A percentile compares a stretch with the other conserved stretches of the same genome.
These are phyloP conservation scores for Plenodomus biglobosus DNA, from an alignment of 2,329 filamentous ascomycete species.

Conservation along the genomic window DNA sequence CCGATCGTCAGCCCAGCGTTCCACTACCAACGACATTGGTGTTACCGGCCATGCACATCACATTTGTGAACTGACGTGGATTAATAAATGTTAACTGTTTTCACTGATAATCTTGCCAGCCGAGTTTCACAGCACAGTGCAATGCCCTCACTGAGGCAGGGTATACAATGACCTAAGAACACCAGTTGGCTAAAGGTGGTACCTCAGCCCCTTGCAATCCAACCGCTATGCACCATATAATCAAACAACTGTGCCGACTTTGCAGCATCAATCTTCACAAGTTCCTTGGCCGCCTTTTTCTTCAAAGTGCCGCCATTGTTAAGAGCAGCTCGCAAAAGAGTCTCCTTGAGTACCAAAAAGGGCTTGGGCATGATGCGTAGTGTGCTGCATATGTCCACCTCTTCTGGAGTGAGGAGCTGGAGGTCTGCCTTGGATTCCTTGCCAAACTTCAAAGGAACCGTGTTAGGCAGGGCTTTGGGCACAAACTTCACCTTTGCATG, in stretches of 20 bases:
- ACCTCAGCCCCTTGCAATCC: conserved; percentile 79
- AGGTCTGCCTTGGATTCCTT: conserved; percentile 78
- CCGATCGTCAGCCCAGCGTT: conserved; percentile 2
- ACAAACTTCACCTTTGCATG: conserved; percentile 52
- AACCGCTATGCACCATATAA: conserved; percentile 90
- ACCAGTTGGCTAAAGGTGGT: conserved; percentile 9
- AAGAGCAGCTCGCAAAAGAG: conserved; percentile 85
- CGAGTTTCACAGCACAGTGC: conserved; percentile 1
- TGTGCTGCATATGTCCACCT: conserved; percentile 81
- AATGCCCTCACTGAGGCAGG: conserved; percentile 21
- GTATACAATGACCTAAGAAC: conserved; percentile 23
- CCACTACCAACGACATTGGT: not conserved
- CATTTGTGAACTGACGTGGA: not conserved
- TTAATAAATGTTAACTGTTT: not conserved
- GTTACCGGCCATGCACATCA: not conserved
- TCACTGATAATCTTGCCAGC: not conserved
- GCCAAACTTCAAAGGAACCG: conserved; percentile 66
- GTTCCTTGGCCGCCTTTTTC: conserved; percentile 89
- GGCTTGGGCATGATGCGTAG: conserved; percentile 89
- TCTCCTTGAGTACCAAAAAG: conserved; percentile 92
- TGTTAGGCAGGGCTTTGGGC: conserved; percentile 60
- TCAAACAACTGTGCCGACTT: conserved; percentile 89
- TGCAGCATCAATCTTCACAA: conserved; percentile 78
- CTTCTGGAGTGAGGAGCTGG: conserved; percentile 81
- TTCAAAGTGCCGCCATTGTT: conserved; percentile 86